These are phyloP conservation scores for Biscogniauxia sp. DNA, from an alignment of 2,329 filamentous ascomycete species.

Conservation along the genomic window DNA sequence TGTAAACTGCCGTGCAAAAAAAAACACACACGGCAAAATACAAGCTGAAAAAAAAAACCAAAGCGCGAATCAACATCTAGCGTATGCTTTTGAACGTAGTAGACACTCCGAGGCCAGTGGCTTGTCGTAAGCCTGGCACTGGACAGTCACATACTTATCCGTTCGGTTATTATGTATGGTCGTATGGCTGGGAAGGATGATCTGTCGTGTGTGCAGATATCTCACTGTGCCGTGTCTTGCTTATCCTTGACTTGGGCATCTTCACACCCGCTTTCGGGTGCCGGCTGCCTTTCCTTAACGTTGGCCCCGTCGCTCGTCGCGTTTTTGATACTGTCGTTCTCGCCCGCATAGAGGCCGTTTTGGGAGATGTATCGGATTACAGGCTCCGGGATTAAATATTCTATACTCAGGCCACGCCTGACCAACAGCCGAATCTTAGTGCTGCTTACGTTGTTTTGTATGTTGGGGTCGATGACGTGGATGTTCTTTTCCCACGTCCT, in stretches of 20 bases:
- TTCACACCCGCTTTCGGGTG: background rate
- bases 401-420: conserved; percentile 74
- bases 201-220: background rate
- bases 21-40: background rate
- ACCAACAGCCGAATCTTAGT: conserved; percentile 79
- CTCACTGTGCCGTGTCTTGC: background rate
- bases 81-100: background rate
- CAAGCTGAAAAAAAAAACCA: background rate
- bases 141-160: background rate
- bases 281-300: background rate
- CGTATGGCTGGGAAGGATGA: background rate
- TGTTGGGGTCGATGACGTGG: conserved; percentile 83
- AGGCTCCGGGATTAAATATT: conserved; percentile 29
- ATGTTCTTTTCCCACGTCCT: conserved; percentile 83
- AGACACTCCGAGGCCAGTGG: background rate
- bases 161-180: background rate
- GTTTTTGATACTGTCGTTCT: conserved; percentile 10
- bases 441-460: conserved; percentile 81
- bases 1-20: background rate
- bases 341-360: conserved; percentile 54
- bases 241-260: background rate
- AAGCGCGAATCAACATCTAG: background rate
- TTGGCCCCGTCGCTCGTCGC: background rate
- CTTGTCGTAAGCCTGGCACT: background rate
- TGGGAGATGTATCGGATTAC: conserved; percentile 45